Conservation (phyloP, 1,284 basidiomycete species). For the Schizophyllum amplum region DNA sequence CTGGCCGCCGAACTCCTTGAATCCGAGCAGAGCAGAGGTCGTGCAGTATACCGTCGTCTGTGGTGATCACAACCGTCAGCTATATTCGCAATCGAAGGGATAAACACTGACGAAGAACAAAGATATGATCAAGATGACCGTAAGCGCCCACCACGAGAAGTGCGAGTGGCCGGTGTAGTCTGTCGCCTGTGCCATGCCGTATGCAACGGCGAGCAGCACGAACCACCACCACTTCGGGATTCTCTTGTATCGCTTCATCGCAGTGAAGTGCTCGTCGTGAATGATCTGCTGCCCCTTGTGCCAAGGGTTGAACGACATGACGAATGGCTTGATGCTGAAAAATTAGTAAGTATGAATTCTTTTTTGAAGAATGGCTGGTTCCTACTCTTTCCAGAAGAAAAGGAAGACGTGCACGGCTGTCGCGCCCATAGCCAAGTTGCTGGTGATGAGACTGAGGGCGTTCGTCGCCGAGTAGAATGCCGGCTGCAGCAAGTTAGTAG, state of each 20-base stretch:
- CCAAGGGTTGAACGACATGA: conserved; percentile 12
- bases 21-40: conserved; percentile 13
- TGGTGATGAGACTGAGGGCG: conserved; percentile 11
- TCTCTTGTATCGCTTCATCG: conserved; percentile 10
- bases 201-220: conserved; percentile 10
- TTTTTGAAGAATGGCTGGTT: background rate
- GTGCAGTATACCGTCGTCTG: conserved; percentile 12
- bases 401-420: conserved; percentile 12
- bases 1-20: conserved; percentile 9
- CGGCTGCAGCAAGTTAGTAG: conserved; percentile 6
- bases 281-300: conserved; percentile 9
- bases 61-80: background rate
- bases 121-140: conserved; percentile 11
- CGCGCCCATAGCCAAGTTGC: conserved; percentile 14
- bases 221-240: conserved; percentile 7
- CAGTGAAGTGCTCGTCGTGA: conserved; percentile 13
- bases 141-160: conserved; percentile 13
- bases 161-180: conserved; percentile 14
- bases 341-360: background rate
- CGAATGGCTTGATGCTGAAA: conserved; percentile 7
- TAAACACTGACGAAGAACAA: conserved; percentile 8
- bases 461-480: conserved; percentile 13
- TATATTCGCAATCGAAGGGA: background rate
- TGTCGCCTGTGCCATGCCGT: conserved; percentile 13
- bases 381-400: conserved; percentile 6